phyloP scores from a whole-genome alignment of 306 rosid species.

The Erythrophleum fordii region DNA sequence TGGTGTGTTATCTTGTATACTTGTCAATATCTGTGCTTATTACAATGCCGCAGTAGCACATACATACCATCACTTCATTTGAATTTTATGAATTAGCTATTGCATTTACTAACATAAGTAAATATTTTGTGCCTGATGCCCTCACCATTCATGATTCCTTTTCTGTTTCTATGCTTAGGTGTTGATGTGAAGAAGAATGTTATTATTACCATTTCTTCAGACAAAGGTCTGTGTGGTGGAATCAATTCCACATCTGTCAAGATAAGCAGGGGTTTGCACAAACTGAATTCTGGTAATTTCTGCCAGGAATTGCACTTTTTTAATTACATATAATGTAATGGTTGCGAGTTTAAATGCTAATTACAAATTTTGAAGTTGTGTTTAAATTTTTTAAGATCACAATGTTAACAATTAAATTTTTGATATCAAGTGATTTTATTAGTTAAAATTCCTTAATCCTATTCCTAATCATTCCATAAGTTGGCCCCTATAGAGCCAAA shows the following conservation, averaged over 20 bases:
- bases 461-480: no score
- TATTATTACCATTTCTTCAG: slow-evolving; percentile 82
- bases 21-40: neutral
- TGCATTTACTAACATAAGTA: neutral
- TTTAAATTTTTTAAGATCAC: no score
- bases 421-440: no score
- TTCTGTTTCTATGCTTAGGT: slow-evolving; percentile 51
- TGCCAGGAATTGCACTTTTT: slow-evolving; percentile 21
- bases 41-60: neutral
- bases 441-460: no score
- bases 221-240: slow-evolving; percentile 99
- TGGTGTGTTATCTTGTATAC: slow-evolving; percentile 1
- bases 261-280: slow-evolving; percentile 79
- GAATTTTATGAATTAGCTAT: slow-evolving; percentile 18
- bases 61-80: neutral
- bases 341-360: no score
- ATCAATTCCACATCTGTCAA: slow-evolving; percentile 95
- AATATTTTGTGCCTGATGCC: slow-evolving; percentile 11
- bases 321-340: no score
- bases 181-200: slow-evolving; percentile 82
- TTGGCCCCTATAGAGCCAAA: no score
- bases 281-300: slow-evolving; percentile 73
- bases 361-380: no score
- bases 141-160: slow-evolving; percentile 24
- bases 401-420: no score